Percentiles rank a stretch among this genome's conserved stretches.
These are phyloP conservation scores for Adansonia madagascariensis DNA, from an alignment of 441 rosid genomes.

Conservation along the genomic window DNA sequence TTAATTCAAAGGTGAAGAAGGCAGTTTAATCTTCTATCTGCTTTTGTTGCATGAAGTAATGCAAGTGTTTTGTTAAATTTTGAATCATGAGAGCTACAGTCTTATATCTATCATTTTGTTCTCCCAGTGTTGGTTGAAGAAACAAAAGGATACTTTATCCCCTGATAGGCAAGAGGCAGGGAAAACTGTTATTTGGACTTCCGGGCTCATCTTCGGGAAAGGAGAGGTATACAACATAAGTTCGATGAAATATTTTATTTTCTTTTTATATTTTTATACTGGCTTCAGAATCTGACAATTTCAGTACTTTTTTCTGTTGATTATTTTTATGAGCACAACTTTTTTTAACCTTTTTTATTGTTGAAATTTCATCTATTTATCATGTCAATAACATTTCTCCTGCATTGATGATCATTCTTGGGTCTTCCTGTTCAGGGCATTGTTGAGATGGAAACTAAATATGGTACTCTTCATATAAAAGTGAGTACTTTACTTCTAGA, in stretches of 20 bases:
- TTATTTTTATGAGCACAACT: not conserved
- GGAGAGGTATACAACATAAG: slow-evolving; percentile 66
- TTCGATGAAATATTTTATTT: slow-evolving; percentile 20
- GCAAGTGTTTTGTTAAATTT: not conserved
- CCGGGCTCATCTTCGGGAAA: slow-evolving; percentile 85
- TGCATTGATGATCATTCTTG: slow-evolving; percentile 20
- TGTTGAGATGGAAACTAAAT: slow-evolving; percentile 76
- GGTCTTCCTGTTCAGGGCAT: slow-evolving; percentile 60
- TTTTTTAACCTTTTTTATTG: not conserved
- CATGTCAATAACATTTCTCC: not conserved
- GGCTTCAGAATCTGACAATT: not conserved
- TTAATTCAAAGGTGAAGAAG: not conserved
- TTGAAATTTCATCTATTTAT: not conserved
- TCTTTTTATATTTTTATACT: not conserved
- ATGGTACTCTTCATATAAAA: slow-evolving; percentile 81
- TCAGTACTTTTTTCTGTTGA: not conserved
- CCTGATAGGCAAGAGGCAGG: slow-evolving; percentile 76
- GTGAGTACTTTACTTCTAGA: slow-evolving; percentile 44
- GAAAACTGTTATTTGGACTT: slow-evolving; percentile 73
- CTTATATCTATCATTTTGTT: not conserved
- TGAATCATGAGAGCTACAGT: not conserved
- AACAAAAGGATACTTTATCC: slow-evolving; percentile 68
- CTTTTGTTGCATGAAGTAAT: slow-evolving; percentile 4
- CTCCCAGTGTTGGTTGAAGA: slow-evolving; percentile 93
- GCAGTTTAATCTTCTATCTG: not conserved